These are phyloP conservation scores for Podaxis sp. DNA, from an alignment of 768 basidiomycete genomes.

Conservation along the genomic window DNA sequence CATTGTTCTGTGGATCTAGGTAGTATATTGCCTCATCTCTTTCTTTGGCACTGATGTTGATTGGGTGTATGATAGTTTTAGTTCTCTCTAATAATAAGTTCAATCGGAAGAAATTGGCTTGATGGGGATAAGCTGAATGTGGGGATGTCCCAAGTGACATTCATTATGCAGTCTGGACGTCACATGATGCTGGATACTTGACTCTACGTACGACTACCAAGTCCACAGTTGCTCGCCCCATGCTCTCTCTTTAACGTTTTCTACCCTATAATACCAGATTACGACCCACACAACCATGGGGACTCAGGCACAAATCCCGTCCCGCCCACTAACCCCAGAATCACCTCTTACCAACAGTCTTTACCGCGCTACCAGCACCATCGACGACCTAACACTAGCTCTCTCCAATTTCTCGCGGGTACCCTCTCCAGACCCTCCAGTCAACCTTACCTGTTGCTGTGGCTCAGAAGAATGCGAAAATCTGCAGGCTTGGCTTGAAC, in stretches of 20 bases:
- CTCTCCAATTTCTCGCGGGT: constrained; percentile 70
- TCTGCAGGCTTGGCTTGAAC: constrained; percentile 57
- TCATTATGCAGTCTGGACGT: not conserved
- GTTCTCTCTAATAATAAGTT: constrained; percentile 9
- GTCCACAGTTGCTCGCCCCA: not conserved
- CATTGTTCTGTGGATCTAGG: constrained; percentile 6
- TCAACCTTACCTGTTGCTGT: constrained; percentile 62
- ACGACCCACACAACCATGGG: constrained; percentile 19
- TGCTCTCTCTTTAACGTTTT: not conserved
- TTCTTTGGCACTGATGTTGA: constrained; percentile 3
- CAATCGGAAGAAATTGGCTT: not conserved
- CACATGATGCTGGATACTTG: constrained; percentile 11
- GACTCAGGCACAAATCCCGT: constrained; percentile 16
- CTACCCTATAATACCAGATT: not conserved
- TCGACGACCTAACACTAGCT: constrained; percentile 79
- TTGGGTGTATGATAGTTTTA: constrained; percentile 14
- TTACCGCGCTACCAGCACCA: constrained; percentile 55
- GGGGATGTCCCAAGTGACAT: constrained; percentile 1
- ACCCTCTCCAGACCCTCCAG: constrained; percentile 68
- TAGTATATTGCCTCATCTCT: constrained; percentile 7
- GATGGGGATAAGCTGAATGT: not conserved
- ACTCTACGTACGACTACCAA: not conserved
- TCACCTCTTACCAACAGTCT: constrained; percentile 52
- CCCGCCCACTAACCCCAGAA: constrained; percentile 46
- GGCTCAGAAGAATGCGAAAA: constrained; percentile 65